These are phyloP conservation scores for Sodiomyces alkalinus DNA, from an alignment of 2,329 filamentous ascomycete species.

Conservation along the genomic window DNA sequence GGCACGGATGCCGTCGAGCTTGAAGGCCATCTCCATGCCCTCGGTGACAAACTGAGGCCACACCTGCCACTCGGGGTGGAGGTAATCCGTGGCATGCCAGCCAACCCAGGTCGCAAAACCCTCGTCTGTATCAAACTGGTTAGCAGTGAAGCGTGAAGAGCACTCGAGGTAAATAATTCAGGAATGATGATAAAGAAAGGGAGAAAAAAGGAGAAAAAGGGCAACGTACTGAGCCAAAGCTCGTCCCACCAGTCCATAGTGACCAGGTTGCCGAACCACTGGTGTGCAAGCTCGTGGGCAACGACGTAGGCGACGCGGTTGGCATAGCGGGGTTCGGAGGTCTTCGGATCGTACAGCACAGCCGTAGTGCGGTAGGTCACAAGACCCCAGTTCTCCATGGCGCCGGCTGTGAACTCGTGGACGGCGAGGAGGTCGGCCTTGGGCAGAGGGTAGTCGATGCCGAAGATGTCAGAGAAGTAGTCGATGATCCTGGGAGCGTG, in stretches of 20 bases:
- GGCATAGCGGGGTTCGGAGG: conserved; percentile 78
- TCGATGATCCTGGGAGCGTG: conserved; percentile 90
- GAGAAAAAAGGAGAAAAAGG: neutral
- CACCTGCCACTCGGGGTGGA: conserved; percentile 94
- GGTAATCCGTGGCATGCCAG: conserved; percentile 79
- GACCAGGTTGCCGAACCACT: conserved; percentile 91
- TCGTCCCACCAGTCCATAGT: conserved; percentile 98
- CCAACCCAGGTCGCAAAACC: conserved; percentile 98
- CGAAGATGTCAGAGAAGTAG: conserved; percentile 90
- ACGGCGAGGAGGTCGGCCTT: conserved; percentile 86
- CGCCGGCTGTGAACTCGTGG: conserved; percentile 77
- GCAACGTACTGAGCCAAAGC: conserved; percentile 56
- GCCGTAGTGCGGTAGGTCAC: conserved; percentile 94
- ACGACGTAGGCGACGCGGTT: conserved; percentile 94
- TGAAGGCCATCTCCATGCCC: conserved; percentile 81
- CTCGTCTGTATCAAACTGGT: conserved; percentile 41
- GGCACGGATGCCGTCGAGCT: conserved; percentile 75
- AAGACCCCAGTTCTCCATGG: conserved; percentile 94
- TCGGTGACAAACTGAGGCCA: conserved; percentile 97
- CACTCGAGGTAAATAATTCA: no score
- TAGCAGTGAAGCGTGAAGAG: no score
- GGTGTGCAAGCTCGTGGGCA: conserved; percentile 92
- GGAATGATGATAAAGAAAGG: neutral
- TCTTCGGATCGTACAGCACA: conserved; percentile 87
- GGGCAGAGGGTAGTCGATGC: conserved; percentile 82